These are phyloP conservation scores for Fusarium fujikuroi DNA, from an alignment of 2,329 filamentous ascomycete species.

Conservation along the genomic window DNA sequence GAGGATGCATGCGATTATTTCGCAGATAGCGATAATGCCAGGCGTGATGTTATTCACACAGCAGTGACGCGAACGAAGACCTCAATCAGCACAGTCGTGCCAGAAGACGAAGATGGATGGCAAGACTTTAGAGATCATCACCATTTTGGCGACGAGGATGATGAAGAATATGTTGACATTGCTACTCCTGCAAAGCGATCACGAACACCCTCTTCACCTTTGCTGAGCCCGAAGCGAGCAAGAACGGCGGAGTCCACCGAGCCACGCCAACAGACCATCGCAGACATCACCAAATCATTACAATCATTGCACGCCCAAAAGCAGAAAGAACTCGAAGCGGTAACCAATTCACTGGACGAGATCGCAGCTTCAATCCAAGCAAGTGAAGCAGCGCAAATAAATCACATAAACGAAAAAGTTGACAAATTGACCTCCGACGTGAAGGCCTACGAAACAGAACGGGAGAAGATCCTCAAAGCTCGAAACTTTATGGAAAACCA, in stretches of 20 bases:
- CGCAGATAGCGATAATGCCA: background rate
- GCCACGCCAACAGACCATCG: background rate
- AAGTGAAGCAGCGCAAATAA: background rate
- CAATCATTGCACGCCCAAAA: background rate
- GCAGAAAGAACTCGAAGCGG: background rate
- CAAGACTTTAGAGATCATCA: background rate
- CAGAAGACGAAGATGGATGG: background rate
- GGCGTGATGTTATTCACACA: background rate
- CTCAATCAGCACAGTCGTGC: rapidly evolving
- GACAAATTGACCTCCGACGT: background rate
- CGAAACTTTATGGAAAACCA: background rate
- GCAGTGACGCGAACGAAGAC: background rate
- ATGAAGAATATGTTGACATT: background rate
- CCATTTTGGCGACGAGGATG: background rate
- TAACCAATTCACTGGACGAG: background rate
- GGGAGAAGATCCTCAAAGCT: background rate
- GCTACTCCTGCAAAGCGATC: background rate
- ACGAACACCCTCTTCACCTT: background rate
- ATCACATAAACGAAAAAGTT: background rate
- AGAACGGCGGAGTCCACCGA: background rate
- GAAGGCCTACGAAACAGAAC: background rate
- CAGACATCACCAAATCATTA: background rate
- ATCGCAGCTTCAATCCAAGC: background rate
- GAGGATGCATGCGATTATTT: background rate
- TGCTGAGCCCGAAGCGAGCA: background rate